These are phyloP conservation scores for Scheffersomyces segobiensis DNA, from an alignment of 1,139 yeast genomes.

Conservation along the genomic window DNA sequence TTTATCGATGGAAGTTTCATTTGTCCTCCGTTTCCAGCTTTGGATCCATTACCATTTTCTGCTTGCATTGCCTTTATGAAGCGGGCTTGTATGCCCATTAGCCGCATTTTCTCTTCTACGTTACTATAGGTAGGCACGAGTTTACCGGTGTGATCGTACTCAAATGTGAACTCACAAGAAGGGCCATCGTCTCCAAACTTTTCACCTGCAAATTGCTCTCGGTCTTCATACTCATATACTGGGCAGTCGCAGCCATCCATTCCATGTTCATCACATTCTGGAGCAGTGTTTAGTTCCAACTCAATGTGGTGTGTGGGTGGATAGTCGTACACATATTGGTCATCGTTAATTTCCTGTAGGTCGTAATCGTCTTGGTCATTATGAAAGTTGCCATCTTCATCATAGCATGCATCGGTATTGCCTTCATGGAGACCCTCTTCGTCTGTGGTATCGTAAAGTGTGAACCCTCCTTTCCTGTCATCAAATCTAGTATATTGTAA, in stretches of 20 bases:
- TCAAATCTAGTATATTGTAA: conserved; percentile 4
- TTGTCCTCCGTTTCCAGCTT: not conserved
- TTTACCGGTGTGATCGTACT: conserved; percentile 45
- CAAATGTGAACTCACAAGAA: conserved; percentile 44
- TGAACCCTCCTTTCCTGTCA: conserved; percentile 27
- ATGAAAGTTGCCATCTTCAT: conserved; percentile 11
- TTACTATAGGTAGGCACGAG: conserved; percentile 43
- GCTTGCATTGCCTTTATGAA: not conserved
- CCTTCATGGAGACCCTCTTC: conserved; percentile 43
- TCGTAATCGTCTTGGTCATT: conserved; percentile 39
- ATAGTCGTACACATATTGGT: conserved; percentile 25
- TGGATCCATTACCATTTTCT: not conserved
- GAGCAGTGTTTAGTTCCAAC: conserved; percentile 38
- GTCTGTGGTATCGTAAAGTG: conserved; percentile 41
- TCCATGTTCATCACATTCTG: conserved; percentile 36
- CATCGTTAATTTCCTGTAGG: conserved; percentile 33
- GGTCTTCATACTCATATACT: conserved; percentile 14
- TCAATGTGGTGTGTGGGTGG: conserved; percentile 43
- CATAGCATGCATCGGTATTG: conserved; percentile 21
- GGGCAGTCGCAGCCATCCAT: conserved; percentile 34
- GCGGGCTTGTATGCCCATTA: conserved; percentile 23
- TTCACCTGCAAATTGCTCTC: not conserved
- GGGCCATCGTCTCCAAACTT: conserved; percentile 18
- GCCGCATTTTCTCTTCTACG: conserved; percentile 39
- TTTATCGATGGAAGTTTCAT: conserved; percentile 17